These are phyloP conservation scores for Salvia miltiorrhiza DNA, from an alignment of 257 asterid genomes.

Conservation along the genomic window DNA sequence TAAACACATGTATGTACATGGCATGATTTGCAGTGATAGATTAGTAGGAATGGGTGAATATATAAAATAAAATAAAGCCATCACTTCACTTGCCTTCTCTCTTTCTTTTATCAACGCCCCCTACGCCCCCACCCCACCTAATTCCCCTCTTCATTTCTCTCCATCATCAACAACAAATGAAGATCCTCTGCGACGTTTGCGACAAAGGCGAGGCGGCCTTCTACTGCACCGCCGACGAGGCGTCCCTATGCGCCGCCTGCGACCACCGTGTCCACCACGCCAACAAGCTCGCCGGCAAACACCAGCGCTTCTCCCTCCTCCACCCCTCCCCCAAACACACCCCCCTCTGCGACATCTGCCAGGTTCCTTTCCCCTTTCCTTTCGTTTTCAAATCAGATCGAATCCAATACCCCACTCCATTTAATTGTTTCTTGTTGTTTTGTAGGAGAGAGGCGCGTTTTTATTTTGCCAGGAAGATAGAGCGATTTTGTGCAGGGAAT, in stretches of 20 bases:
- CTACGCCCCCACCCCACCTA: not conserved
- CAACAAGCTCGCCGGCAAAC: constrained; percentile 86
- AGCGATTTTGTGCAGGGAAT: constrained; percentile 78
- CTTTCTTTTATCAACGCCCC: too few relatives aligned
- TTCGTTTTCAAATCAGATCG: not conserved
- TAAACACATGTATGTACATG: too few relatives aligned
- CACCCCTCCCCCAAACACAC: constrained; percentile 56
- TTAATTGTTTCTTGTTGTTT: not conserved
- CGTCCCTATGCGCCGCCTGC: constrained; percentile 81
- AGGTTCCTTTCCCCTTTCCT: constrained; percentile 33
- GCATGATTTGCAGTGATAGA: not conserved
- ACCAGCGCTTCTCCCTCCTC: constrained; percentile 70
- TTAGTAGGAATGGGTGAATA: constrained; percentile 1
- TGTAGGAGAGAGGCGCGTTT: constrained; percentile 79
- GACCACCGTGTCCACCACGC: constrained; percentile 98
- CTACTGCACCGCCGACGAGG: constrained; percentile 85
- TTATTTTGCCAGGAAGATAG: constrained; percentile 92
- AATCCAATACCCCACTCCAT: not conserved
- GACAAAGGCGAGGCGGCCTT: constrained; percentile 58
- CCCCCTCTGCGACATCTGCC: constrained; percentile 83
- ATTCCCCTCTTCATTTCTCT: not conserved
- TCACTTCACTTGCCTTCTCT: constrained; percentile 9
- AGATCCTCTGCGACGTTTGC: constrained; percentile 94
- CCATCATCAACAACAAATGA: constrained; percentile 36
- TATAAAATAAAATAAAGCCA: not conserved